These are phyloP conservation scores for Penicillium silybi DNA, from an alignment of 495 filamentous ascomycete species.

Conservation along the genomic window DNA sequence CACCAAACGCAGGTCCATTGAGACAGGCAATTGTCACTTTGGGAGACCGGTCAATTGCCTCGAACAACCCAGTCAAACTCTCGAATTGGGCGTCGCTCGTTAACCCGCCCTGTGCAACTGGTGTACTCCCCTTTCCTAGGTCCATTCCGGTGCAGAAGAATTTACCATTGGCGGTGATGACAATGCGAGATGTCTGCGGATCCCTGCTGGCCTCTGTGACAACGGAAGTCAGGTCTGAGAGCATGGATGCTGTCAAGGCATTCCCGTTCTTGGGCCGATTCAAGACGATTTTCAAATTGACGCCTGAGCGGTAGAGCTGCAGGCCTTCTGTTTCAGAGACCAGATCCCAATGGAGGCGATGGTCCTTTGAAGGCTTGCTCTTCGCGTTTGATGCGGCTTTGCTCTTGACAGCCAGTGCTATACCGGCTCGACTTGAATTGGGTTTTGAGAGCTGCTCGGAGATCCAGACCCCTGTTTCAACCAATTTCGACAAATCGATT, in stretches of 20 bases:
- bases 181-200: slow-evolving; percentile 23
- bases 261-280: slow-evolving; percentile 36
- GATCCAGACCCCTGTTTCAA: slow-evolving; percentile 37
- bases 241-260: slow-evolving; percentile 29
- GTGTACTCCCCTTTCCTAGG: slow-evolving; percentile 17
- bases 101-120: slow-evolving; percentile 11
- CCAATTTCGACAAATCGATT: slow-evolving; percentile 30
- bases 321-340: slow-evolving; percentile 10
- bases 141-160: slow-evolving; percentile 47
- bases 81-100: slow-evolving; percentile 19
- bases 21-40: slow-evolving; percentile 35
- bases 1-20: slow-evolving; percentile 38
- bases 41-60: slow-evolving; percentile 27
- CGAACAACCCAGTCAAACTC: slow-evolving; percentile 22
- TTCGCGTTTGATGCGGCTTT: neutral
- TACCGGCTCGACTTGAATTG: slow-evolving; percentile 32
- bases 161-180: slow-evolving; percentile 29
- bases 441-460: slow-evolving; percentile 22
- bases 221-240: slow-evolving; percentile 17
- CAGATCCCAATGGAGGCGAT: slow-evolving; percentile 11
- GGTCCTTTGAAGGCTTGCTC: neutral
- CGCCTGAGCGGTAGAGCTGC: slow-evolving; percentile 19
- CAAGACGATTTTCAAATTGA: slow-evolving; percentile 28
- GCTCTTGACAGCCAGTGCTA: slow-evolving; percentile 20
- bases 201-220: slow-evolving; percentile 20